Percentiles rank a stretch among this genome's conserved stretches.
phyloP scores from a whole-genome alignment of 129 eudicot genomes.

The Gnaphalium uliginosum region DNA sequence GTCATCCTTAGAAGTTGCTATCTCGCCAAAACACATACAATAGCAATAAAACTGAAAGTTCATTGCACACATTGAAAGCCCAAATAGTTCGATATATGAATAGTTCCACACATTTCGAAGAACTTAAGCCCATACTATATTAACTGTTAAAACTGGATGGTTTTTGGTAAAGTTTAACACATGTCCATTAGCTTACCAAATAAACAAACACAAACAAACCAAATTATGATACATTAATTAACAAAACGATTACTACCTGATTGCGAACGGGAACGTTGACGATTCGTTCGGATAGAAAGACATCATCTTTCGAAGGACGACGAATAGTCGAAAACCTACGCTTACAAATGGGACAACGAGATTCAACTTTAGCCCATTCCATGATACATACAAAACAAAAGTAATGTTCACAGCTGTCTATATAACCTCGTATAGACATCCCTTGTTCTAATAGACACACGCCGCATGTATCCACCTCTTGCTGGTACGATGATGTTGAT shows the following conservation, averaged over 20 bases:
- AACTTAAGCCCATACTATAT: no score
- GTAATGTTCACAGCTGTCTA: conserved; percentile 76
- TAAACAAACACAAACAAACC: no score
- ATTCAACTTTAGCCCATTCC: conserved; percentile 94
- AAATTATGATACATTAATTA: neutral
- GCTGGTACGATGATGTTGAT: neutral
- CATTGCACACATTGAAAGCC: no score
- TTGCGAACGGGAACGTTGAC: conserved; percentile 75
- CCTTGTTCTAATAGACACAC: conserved; percentile 71
- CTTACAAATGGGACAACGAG: conserved; percentile 86
- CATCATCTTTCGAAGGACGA: conserved; percentile 57
- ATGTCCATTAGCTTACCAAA: no score
- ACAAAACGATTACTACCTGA: conserved; percentile 63
- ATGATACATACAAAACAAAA: conserved; percentile 87
- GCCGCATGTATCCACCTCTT: conserved; percentile 50
- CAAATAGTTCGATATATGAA: no score
- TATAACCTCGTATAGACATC: conserved; percentile 52
- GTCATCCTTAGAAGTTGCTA: no score
- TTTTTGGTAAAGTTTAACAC: no score
- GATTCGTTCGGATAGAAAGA: conserved; percentile 50
- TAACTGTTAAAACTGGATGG: no score
- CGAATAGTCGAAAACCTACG: conserved; percentile 68
- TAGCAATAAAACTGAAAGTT: no score
- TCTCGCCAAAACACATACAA: no score
- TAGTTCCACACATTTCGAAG: no score